These are phyloP conservation scores for Globisporangium splendens DNA, from an alignment of 352 stramenopile species.

Conservation along the genomic window DNA sequence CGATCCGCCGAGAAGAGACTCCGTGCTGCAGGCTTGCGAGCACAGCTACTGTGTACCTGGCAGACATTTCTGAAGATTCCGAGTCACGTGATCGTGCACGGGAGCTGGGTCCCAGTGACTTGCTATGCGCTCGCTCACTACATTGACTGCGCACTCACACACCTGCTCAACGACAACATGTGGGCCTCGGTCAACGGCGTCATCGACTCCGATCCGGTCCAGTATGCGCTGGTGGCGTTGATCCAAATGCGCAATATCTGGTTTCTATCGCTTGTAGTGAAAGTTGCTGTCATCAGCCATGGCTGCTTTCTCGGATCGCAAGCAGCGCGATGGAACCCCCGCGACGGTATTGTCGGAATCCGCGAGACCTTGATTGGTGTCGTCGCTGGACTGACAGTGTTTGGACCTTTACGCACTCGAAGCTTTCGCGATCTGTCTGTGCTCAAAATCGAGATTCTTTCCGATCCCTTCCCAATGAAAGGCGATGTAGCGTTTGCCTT, in stretches of 20 bases:
- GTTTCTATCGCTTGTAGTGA: constrained; percentile 25
- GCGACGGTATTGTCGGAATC: constrained; percentile 18
- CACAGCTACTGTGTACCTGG: background rate
- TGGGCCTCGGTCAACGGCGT: constrained; percentile 22
- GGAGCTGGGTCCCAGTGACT: constrained; percentile 20
- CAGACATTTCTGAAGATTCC: constrained; percentile 19
- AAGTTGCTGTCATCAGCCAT: constrained; percentile 9
- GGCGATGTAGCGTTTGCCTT: background rate
- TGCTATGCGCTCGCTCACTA: constrained; percentile 26
- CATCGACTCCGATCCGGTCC: constrained; percentile 16
- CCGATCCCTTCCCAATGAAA: background rate
- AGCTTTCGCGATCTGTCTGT: constrained; percentile 5
- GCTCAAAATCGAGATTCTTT: background rate
- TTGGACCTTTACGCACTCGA: constrained; percentile 7
- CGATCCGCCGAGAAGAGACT: constrained; percentile 12
- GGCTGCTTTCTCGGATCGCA: constrained; percentile 7
- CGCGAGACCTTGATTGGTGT: constrained; percentile 18
- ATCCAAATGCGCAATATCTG: constrained; percentile 43
- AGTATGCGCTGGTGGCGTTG: constrained; percentile 18
- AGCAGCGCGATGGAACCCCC: constrained; percentile 6
- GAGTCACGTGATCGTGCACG: constrained; percentile 24
- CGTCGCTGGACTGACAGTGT: constrained; percentile 23
- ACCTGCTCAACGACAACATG: constrained; percentile 19
- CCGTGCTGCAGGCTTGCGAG: background rate
- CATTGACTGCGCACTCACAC: constrained; percentile 21